Evolutionary conservation across 305 asterid species (phyloP), one percentile per base, ranked within the genome.

Genomic region (Fraxinus platypoda): DNA sequence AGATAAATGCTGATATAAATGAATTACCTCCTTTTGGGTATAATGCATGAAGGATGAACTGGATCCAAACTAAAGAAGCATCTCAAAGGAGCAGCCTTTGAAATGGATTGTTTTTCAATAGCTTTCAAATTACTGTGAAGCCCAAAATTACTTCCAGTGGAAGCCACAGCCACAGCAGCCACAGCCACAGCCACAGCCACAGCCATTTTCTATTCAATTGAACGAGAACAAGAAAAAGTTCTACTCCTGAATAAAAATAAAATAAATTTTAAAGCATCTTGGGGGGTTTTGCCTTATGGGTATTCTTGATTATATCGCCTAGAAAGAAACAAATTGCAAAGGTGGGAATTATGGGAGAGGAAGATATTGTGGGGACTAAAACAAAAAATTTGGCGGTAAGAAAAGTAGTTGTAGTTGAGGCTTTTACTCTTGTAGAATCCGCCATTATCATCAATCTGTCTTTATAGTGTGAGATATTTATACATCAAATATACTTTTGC

Each of bases 111-210:
- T 91, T 90, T 91, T 87, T 88, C 93, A 82, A 85, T 62, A 74
- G 87, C 88, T 75, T 88, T 92, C 85, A 91, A 84, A 81, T 77
- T 88, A 81, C 86, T 31, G 72, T 74, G 87, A 17, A 90, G 78
- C 81, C 92, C 92, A 82, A 92, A 82, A 78, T 84, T 86, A 71
- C 82, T 80, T 76, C 93, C 95, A 80, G 85, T 86, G 41, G 94
- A 95, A 87, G 95, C 97, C 97, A 94, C 92, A 83, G 97, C 91
- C 85, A 90, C 91, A 87, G 95, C 92, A 83, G 43, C 43, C 43
- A 37, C 43, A 8, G 97, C 91, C 85, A 90, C 91, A 87, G 95
- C 97, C 97, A 94, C 92, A 83, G 43, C 43, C 43, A 37, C 43
- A 8, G 43, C 43, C 43, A 37, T 92, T 88, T 81, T 85, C 19